Conservation (phyloP, 441 rosid species). For the Pelargonium fulgidum region DNA sequence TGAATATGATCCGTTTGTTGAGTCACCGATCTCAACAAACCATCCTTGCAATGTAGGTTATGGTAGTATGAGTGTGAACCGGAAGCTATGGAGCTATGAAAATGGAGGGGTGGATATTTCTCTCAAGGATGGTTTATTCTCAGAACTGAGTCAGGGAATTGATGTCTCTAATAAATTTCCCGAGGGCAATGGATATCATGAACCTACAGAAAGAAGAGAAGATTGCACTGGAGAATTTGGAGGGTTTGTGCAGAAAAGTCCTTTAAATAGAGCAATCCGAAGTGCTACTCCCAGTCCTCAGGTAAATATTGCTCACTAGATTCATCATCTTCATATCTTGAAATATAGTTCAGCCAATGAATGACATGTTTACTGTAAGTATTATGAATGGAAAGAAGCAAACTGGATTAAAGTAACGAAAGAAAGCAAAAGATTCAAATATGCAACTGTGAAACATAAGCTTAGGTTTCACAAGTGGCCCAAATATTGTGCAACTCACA, state of each 20-base stretch:
- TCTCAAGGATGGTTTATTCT: conserved; percentile 75
- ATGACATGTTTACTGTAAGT: neutral
- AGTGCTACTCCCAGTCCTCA: conserved; percentile 74
- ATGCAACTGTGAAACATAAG: neutral
- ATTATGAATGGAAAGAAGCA: neutral
- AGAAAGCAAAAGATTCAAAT: neutral
- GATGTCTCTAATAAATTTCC: conserved; percentile 32
- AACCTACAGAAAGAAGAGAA: conserved; percentile 30
- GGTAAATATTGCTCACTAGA: conserved; percentile 33
- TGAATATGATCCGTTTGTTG: conserved; percentile 58
- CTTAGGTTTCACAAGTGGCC: neutral
- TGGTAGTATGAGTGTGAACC: conserved; percentile 59
- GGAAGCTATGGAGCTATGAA: conserved; percentile 57
- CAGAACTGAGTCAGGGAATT: conserved; percentile 39
- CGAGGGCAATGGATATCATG: conserved; percentile 35
- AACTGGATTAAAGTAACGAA: neutral
- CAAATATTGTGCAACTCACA: neutral
- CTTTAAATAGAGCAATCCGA: conserved; percentile 35
- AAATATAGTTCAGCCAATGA: neutral
- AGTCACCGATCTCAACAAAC: conserved; percentile 56
- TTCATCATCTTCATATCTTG: neutral
- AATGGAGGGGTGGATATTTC: conserved; percentile 76
- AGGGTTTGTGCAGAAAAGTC: conserved; percentile 50
- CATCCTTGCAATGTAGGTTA: conserved; percentile 38
- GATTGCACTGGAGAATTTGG: conserved; percentile 43